phyloP scores from a whole-genome alignment of 2,329 filamentous ascomycete genomes.

The Neophaeococcomyces aloes region DNA sequence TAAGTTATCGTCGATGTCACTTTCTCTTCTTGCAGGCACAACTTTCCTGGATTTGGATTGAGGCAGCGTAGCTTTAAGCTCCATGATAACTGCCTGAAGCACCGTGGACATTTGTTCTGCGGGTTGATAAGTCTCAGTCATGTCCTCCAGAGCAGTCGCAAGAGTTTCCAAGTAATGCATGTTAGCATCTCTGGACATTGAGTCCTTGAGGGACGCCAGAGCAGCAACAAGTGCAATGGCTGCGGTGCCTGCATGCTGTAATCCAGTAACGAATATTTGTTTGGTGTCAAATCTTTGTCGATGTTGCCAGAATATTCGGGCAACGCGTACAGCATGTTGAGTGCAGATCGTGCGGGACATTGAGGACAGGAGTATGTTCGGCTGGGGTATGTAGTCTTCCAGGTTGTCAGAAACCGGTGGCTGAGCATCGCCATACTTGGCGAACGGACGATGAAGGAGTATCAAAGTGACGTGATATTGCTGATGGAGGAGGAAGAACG shows the following conservation, averaged over 20 bases:
- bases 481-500: constrained; percentile 11
- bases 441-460: constrained; percentile 10
- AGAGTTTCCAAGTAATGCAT: constrained; percentile 46
- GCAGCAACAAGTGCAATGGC: constrained; percentile 45
- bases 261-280: constrained; percentile 9
- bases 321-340: constrained; percentile 8
- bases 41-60: background rate
- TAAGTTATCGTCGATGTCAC: background rate
- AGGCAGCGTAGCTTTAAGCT: constrained; percentile 26
- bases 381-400: constrained; percentile 7
- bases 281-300: constrained; percentile 6
- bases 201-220: constrained; percentile 30
- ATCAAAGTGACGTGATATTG: constrained; percentile 9
- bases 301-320: constrained; percentile 10
- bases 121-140: constrained; percentile 44
- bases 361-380: constrained; percentile 6
- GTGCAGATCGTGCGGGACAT: constrained; percentile 9
- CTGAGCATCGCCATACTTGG: constrained; percentile 6
- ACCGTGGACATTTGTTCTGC: constrained; percentile 45
- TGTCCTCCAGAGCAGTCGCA: constrained; percentile 42
- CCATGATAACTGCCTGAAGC: constrained; percentile 43
- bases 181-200: constrained; percentile 30
- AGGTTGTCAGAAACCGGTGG: constrained; percentile 1
- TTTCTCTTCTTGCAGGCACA: constrained; percentile 5
- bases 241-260: constrained; percentile 35